These are phyloP conservation scores for Avena atlantica DNA, from an alignment of 176 grass and related monocot species.

Conservation along the genomic window DNA sequence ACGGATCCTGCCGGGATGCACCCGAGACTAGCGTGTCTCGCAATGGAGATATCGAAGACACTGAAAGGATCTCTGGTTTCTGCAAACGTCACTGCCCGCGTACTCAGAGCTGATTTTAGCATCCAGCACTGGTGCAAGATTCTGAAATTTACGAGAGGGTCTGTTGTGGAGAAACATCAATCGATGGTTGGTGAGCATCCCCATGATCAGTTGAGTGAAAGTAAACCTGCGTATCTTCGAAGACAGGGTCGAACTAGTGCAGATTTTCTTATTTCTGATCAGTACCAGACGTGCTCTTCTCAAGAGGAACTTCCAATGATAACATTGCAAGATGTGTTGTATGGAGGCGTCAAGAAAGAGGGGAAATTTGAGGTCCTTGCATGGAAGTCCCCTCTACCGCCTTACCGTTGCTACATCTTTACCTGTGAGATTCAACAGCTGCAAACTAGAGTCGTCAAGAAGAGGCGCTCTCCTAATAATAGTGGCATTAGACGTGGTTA, in stretches of 20 bases:
- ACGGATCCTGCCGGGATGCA: neutral
- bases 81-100: neutral
- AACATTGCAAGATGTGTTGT: neutral
- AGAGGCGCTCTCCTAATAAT: neutral
- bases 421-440: neutral
- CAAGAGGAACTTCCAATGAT: neutral
- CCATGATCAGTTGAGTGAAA: too few species aligned
- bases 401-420: constrained; percentile 3
- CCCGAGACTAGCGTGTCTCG: neutral
- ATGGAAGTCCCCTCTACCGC: constrained; percentile 27
- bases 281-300: neutral
- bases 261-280: too few species aligned
- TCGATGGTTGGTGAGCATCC: too few species aligned
- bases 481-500: neutral
- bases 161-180: too few species aligned
- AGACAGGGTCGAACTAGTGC: too few species aligned
- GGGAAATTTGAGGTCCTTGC: constrained; percentile 4
- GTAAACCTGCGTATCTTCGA: too few species aligned
- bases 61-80: neutral
- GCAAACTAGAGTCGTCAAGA: neutral
- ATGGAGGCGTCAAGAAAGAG: neutral
- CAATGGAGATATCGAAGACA: neutral
- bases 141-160: too few species aligned
- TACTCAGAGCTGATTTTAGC: too few species aligned
- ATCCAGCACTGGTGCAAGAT: too few species aligned